Conservation (phyloP, 2,329 filamentous ascomycete genomes). For the Stylonectria norvegica region DNA sequence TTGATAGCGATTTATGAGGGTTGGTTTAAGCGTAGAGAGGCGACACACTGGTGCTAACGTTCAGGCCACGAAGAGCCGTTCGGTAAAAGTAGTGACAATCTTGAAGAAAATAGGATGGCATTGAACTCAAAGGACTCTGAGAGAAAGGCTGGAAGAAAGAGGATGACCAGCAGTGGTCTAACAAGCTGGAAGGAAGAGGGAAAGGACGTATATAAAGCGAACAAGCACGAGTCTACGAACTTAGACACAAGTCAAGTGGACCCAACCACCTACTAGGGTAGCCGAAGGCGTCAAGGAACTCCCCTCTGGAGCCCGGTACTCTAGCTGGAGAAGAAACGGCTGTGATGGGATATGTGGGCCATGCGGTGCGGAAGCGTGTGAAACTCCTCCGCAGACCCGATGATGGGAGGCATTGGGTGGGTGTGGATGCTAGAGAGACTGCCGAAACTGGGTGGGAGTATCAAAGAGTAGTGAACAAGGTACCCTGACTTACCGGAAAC, state of each 20-base stretch:
- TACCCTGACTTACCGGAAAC: constrained; percentile 24
- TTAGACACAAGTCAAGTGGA: constrained; percentile 31
- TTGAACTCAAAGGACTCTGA: constrained; percentile 46
- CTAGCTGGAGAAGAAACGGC: constrained; percentile 7
- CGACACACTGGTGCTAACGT: constrained; percentile 74
- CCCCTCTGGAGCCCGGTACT: constrained; percentile 10
- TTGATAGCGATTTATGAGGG: constrained; percentile 5
- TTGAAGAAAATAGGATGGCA: constrained; percentile 79
- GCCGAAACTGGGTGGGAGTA: constrained; percentile 23
- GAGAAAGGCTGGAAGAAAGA: constrained; percentile 7
- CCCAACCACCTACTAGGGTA: constrained; percentile 17
- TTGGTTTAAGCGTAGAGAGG: constrained; percentile 64
- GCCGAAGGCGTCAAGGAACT: constrained; percentile 14
- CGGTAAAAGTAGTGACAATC: constrained; percentile 93
- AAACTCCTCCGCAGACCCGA: constrained; percentile 26
- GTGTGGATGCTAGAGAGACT: constrained; percentile 9
- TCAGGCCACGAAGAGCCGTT: constrained; percentile 81
- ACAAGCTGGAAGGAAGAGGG: constrained; percentile 13
- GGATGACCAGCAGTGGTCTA: constrained; percentile 9
- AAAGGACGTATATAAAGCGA: constrained; percentile 27
- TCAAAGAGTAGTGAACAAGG: constrained; percentile 10
- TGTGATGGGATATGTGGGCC: constrained; percentile 15
- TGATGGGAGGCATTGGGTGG: constrained; percentile 6
- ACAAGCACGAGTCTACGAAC: constrained; percentile 25
- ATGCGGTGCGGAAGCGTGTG: constrained; percentile 5